Evolutionary conservation across 2,329 filamentous ascomycete genomes (phyloP).

Genomic region (Cordyceps pruinosa): DNA sequence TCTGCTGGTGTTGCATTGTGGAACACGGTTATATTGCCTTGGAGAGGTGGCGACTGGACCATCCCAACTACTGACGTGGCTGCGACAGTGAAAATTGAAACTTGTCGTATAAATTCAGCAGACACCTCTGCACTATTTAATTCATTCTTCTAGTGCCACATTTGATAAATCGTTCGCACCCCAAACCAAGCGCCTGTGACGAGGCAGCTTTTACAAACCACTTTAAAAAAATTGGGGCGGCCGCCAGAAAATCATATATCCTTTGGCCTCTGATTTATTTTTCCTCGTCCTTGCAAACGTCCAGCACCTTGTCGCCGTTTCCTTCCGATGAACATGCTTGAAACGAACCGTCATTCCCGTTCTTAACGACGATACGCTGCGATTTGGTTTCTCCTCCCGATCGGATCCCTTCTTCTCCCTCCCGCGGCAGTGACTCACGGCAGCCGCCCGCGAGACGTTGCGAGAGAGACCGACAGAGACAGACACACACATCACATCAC

Average conservation of each 20-base stretch:
- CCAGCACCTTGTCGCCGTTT: background rate
- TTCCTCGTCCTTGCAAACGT: background rate
- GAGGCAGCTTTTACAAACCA: background rate
- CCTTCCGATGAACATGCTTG: background rate
- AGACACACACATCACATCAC: background rate
- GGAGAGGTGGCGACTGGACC: no score
- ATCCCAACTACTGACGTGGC: no score
- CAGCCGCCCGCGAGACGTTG: background rate
- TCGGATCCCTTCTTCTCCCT: background rate
- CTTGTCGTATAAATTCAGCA: no score
- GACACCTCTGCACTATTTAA: no score
- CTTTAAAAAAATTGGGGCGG: slow-evolving; percentile 5
- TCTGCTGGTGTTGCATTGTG: no score
- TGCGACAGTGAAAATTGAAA: no score
- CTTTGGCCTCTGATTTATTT: background rate
- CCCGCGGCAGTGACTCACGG: no score
- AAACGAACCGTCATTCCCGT: no score
- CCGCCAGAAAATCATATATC: slow-evolving; percentile 1
- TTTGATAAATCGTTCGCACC: background rate
- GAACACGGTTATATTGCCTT: no score
- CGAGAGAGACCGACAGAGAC: background rate
- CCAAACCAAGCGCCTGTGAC: background rate
- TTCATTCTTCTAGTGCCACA: background rate
- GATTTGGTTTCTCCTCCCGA: background rate
- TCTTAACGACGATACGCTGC: background rate